Percentiles rank a stretch among this genome's conserved stretches.
Conservation (phyloP, 352 stramenopile genomes). For the Globisporangium okanoganense region DNA sequence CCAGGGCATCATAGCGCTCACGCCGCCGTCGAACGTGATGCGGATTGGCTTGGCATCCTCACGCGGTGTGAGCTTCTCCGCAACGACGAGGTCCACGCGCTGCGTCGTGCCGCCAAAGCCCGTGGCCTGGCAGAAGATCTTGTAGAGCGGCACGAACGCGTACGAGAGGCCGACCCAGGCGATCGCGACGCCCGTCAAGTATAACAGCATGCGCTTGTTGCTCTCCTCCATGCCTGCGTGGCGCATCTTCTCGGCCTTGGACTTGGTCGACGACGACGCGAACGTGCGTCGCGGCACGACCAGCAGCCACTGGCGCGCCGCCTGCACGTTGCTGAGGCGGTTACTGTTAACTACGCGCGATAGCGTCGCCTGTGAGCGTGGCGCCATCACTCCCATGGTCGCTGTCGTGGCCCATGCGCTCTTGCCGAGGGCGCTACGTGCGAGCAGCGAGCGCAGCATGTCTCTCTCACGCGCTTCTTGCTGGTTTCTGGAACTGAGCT, state of each 20-base stretch:
- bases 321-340: slow-evolving; percentile 1
- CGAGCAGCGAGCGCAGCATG: slow-evolving; percentile 17
- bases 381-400: background rate
- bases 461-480: slow-evolving; percentile 9
- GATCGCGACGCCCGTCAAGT: slow-evolving; percentile 91
- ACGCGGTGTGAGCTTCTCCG: slow-evolving; percentile 87
- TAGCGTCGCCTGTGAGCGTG: background rate
- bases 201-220: slow-evolving; percentile 92
- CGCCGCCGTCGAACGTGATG: slow-evolving; percentile 95
- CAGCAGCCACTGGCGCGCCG: slow-evolving; percentile 10
- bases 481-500: slow-evolving; percentile 8
- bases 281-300: slow-evolving; percentile 32
- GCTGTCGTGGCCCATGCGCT: background rate
- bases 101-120: slow-evolving; percentile 96
- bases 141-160: slow-evolving; percentile 97
- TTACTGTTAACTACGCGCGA: no score
- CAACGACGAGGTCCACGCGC: slow-evolving; percentile 66
- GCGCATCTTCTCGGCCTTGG: slow-evolving; percentile 37
- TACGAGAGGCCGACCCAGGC: slow-evolving; percentile 95
- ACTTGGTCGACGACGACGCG: slow-evolving; percentile 35
- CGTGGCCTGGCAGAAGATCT: slow-evolving; percentile 98
- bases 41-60: slow-evolving; percentile 92
- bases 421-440: background rate
- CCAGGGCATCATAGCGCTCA: slow-evolving; percentile 95
- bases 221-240: slow-evolving; percentile 68